Evolutionary conservation across 2,329 filamentous ascomycete genomes (phyloP).

Genomic region (Xylariomycetidae sp.): DNA sequence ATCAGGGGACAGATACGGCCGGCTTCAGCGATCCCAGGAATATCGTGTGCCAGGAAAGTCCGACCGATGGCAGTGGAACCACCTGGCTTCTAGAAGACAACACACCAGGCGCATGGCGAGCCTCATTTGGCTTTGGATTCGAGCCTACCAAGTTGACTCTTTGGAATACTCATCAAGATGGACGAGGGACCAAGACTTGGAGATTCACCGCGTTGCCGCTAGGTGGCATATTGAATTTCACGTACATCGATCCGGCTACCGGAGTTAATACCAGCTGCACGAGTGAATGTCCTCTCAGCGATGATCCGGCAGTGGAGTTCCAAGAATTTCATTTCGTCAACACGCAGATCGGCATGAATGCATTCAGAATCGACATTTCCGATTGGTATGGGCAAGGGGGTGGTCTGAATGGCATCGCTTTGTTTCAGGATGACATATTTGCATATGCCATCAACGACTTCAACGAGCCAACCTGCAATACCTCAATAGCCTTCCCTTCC

Average conservation of each 20-base stretch:
- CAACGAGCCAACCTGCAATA: constrained; percentile 79
- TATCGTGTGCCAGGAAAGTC: constrained; percentile 74
- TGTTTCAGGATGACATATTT: constrained; percentile 82
- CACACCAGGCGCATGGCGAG: constrained; percentile 76
- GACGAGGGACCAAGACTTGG: constrained; percentile 83
- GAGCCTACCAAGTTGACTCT: constrained; percentile 81
- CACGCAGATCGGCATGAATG: constrained; percentile 71
- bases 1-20: constrained; percentile 53
- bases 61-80: constrained; percentile 63
- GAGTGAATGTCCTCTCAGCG: constrained; percentile 76
- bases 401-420: constrained; percentile 78
- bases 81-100: constrained; percentile 80
- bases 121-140: constrained; percentile 78
- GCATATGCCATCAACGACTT: constrained; percentile 81
- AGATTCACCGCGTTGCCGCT: constrained; percentile 81
- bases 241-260: constrained; percentile 72
- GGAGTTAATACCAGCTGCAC: constrained; percentile 70
- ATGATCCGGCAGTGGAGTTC: constrained; percentile 58
- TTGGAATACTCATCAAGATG: constrained; percentile 80
- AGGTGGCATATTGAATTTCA: constrained; percentile 93
- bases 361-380: constrained; percentile 79
- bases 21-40: constrained; percentile 74
- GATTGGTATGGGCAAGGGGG: constrained; percentile 83
- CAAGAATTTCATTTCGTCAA: constrained; percentile 95
- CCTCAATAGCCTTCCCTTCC: constrained; percentile 60